Base-by-base conservation (phyloP, 768 basidiomycete species). In the Lanmaoa pseudosensibilis region DNA sequence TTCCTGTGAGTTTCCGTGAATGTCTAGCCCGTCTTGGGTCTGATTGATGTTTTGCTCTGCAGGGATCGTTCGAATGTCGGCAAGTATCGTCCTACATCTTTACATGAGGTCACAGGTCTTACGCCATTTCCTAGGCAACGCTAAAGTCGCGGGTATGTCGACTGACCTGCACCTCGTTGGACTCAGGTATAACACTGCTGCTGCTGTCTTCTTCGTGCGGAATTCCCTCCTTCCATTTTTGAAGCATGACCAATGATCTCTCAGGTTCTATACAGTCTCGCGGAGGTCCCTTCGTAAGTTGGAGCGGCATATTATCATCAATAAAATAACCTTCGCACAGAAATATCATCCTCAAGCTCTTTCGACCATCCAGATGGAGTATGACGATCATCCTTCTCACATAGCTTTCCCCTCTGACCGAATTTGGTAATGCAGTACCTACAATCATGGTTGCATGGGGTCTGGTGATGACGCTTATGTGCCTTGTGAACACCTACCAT, bases 371-470 rank as follows among this genome's bases (percentile, higher is more conserved):
- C 5, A 62, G 58, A 58, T 78, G 69, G 69, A 70, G 73, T 77
- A 57, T 25, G 68, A 27, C 23, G n/a, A 46, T 47, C 40, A 32
- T 38, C 32, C 6, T 21, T 33, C 8, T 27, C 34, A 2, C 25
- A 1, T 34, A 50, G 33, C 2, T 33, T 41, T 56, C 4, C 12
- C 19, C 47, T 66, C 30, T 63, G 43, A 62, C 39, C 62, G 13
- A 15, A 38, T 40, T 44, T 43, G 21, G 6, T 21, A 59, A 60
- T 53, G 73, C 54, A 80, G 79, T 76, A 59, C 72, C 74, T 18
- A 11, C 62, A 0, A 76, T 75, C 16, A 75, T 77, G 75, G 40
- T 77, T 1, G 70, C 64, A 12, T 77, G 77, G 77, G 73, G 75
- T 44, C 44, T 72, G 6, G 64, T 78, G 43, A 76, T 73, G 70